Percentiles rank a stretch among this genome's conserved stretches.
These are phyloP conservation scores for Starmerella bombi DNA, from an alignment of 805 yeast genomes.

Conservation along the genomic window DNA sequence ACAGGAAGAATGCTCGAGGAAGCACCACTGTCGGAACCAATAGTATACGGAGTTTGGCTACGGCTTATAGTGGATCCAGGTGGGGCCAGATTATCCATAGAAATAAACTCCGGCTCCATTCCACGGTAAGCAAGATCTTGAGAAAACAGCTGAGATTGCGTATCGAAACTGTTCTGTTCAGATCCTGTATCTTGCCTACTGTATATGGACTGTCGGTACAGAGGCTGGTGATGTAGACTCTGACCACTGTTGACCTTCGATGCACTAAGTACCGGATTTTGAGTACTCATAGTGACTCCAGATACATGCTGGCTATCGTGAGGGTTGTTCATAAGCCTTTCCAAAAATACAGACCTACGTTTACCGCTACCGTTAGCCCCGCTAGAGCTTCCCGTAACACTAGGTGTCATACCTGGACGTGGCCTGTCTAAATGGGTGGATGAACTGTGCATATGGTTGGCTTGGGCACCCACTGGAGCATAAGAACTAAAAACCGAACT, in stretches of 20 bases:
- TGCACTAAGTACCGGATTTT: conserved; percentile 23
- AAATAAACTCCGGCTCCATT: conserved; percentile 15
- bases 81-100: conserved; percentile 12
- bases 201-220: conserved; percentile 19
- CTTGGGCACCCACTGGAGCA: no score
- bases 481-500: no score
- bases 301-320: conserved; percentile 12
- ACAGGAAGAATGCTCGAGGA: conserved; percentile 6
- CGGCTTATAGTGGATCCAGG: conserved; percentile 10
- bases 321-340: conserved; percentile 14
- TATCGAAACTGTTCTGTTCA: conserved; percentile 2
- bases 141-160: conserved; percentile 10
- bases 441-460: no score
- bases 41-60: conserved; percentile 8
- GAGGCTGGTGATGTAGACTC: conserved; percentile 22
- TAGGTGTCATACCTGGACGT: neutral
- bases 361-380: neutral
- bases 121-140: conserved; percentile 24
- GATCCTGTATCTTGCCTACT: conserved; percentile 10
- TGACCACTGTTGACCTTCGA: conserved; percentile 27
- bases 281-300: conserved; percentile 25
- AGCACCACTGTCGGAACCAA: neutral
- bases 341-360: conserved; percentile 18
- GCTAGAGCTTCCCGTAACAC: neutral
- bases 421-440: no score